phyloP scores from a whole-genome alignment of 441 rosid species.

The Kokia cookei region DNA sequence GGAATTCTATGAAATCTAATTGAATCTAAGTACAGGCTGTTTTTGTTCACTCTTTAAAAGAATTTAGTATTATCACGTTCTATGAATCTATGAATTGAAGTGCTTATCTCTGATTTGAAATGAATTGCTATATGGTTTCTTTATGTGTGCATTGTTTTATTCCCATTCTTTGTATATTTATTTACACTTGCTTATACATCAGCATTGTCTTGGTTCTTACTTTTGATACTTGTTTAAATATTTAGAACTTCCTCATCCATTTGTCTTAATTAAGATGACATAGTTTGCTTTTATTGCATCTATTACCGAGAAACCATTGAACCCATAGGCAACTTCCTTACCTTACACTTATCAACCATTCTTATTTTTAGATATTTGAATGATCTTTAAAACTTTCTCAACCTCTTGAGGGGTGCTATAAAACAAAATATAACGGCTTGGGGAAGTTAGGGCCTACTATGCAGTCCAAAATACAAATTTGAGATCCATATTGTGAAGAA shows the following conservation, averaged over 20 bases:
- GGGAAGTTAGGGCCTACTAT: not conserved
- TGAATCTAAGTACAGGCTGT: not conserved
- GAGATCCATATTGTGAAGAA: not conserved
- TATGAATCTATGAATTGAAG: not conserved
- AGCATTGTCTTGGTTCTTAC: not conserved
- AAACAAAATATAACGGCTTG: not conserved
- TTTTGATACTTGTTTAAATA: not conserved
- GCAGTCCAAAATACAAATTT: not conserved
- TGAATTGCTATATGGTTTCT: not conserved
- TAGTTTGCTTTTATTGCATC: not conserved
- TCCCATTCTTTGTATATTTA: not conserved
- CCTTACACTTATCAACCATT: not conserved
- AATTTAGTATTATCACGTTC: not conserved
- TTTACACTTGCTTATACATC: not conserved
- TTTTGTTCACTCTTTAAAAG: not conserved
- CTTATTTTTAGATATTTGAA: not conserved
- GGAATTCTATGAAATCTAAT: conserved; percentile 5
- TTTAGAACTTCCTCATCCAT: not conserved
- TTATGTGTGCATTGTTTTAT: not conserved
- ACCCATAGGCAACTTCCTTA: not conserved
- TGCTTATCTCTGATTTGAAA: not conserved
- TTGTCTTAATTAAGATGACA: not conserved
- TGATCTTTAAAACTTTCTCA: not conserved
- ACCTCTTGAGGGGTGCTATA: not conserved
- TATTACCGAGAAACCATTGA: not conserved